Evolutionary conservation across 306 rosid genomes (phyloP).

Genomic region (Glycine latifolia): DNA sequence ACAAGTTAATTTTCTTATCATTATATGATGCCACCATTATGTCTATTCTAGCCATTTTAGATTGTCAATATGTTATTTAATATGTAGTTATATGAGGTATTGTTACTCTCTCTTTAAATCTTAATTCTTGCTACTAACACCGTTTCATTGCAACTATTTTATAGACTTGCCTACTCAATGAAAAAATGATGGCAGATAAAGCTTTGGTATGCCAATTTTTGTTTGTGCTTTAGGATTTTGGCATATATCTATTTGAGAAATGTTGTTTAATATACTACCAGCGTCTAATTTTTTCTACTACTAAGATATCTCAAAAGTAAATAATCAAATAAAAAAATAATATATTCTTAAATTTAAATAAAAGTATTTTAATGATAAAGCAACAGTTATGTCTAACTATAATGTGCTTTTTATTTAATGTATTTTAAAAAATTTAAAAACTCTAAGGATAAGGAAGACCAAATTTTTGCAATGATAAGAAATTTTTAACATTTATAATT

Average conservation of each 20-base stretch:
- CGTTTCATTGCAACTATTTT: constrained; percentile 26
- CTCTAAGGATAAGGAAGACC: no score
- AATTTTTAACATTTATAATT: no score
- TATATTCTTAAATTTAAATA: no score
- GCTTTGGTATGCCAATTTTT: constrained; percentile 76
- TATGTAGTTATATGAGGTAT: no score
- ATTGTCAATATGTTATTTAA: constrained; percentile 5
- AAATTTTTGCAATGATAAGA: no score
- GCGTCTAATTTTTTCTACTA: no score
- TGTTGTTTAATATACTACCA: not conserved
- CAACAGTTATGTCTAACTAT: no score
- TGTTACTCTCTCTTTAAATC: not conserved
- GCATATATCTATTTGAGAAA: constrained; percentile 1
- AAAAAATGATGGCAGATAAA: constrained; percentile 97
- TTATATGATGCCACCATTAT: constrained; percentile 1
- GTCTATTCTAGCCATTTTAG: not conserved
- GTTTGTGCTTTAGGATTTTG: constrained; percentile 35
- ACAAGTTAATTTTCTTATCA: not conserved
- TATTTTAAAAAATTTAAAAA: no score
- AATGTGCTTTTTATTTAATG: no score
- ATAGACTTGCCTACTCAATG: constrained; percentile 95
- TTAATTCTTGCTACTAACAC: constrained; percentile 17
- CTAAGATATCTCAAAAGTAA: no score
- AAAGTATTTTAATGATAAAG: no score
- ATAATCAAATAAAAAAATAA: no score